phyloP scores from a whole-genome alignment of 805 yeast species.

The Spathaspora passalidarum region DNA sequence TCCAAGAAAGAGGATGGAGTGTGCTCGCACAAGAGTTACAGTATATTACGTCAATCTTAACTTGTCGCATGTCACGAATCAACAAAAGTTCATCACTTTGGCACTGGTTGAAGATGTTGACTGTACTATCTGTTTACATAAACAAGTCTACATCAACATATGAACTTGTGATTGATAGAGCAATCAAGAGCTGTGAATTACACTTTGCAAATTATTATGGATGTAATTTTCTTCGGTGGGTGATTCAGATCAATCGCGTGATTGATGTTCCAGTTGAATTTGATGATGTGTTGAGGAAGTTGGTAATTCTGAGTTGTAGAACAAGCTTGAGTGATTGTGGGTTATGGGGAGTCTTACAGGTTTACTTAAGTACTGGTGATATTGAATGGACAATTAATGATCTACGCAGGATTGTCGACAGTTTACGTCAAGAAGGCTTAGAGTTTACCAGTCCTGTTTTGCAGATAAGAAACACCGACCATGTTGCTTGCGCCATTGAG shows the following conservation, averaged over 20 bases:
- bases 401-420: background rate
- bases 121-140: slow-evolving; percentile 14
- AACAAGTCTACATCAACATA: background rate
- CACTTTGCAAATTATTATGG: slow-evolving; percentile 43
- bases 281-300: slow-evolving; percentile 1
- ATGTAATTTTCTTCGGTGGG: slow-evolving; percentile 30
- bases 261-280: background rate
- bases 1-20: slow-evolving; percentile 4
- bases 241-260: slow-evolving; percentile 12
- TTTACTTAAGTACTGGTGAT: background rate
- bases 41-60: slow-evolving; percentile 27
- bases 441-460: background rate
- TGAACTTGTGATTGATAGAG: slow-evolving; percentile 6
- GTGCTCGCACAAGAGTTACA: slow-evolving; percentile 22
- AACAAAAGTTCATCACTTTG: slow-evolving; percentile 41
- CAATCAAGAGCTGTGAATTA: slow-evolving; percentile 26
- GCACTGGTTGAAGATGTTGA: slow-evolving; percentile 28
- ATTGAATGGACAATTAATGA: background rate
- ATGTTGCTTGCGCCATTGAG: background rate
- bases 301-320: slow-evolving; percentile 12
- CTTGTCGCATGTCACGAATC: slow-evolving; percentile 27
- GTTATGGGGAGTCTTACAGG: slow-evolving; percentile 19
- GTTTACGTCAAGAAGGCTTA: background rate
- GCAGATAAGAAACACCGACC: background rate
- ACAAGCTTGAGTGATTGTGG: slow-evolving; percentile 19